Conservation (phyloP, 2,329 filamentous ascomycete species). For the Diaporthe destruens region DNA sequence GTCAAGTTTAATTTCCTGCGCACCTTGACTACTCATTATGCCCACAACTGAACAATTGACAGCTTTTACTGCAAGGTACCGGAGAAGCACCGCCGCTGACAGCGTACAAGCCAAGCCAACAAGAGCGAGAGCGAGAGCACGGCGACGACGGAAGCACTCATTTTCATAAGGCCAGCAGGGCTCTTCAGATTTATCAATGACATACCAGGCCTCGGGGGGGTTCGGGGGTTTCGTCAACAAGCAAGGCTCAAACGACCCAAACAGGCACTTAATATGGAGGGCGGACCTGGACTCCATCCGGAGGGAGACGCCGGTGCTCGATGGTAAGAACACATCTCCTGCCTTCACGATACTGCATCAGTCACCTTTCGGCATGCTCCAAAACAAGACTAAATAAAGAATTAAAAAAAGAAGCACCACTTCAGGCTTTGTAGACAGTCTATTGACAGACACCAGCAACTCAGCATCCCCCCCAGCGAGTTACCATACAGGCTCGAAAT, state of each 20-base stretch:
- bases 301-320: neutral
- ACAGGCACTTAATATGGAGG: slow-evolving; percentile 2
- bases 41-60: no score
- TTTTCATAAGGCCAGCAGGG: neutral
- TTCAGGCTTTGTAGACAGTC: neutral
- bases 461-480: neutral
- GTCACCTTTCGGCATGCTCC: neutral
- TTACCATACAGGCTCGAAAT: neutral
- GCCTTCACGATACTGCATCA: neutral
- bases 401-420: neutral
- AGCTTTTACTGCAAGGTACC: neutral
- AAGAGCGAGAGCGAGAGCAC: neutral
- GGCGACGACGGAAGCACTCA: neutral
- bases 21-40: neutral
- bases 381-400: neutral
- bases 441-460: neutral
- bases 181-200: neutral
- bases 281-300: slow-evolving; percentile 27
- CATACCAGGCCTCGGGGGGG: neutral
- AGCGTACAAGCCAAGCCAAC: neutral
- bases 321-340: neutral
- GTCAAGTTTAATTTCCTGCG: neutral
- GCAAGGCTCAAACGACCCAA: neutral
- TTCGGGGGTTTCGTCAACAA: neutral
- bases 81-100: neutral